Evolutionary conservation across 2,329 filamentous ascomycete species (phyloP), one percentile per base, ranked within the genome.

Genomic region (Pyrenochaeta sp.): DNA sequence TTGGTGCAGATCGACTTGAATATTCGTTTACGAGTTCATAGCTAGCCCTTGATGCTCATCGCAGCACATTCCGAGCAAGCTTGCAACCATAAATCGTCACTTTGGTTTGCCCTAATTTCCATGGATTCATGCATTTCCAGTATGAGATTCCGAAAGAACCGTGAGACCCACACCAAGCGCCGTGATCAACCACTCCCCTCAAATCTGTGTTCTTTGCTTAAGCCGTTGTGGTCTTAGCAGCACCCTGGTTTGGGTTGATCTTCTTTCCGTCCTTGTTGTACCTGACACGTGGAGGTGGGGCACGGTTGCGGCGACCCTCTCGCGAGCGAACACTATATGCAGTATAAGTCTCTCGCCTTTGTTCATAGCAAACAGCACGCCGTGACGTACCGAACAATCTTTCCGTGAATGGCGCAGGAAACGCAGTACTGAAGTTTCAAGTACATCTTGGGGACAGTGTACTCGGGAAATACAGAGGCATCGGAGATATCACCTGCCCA

Each of bases 221-320:
- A 67, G 66, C 74, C 57, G 60, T 73, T 31, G 64, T 65, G 49
- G 81, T 75, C 74, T 84, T 83, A 84, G 91, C 91, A 76, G 86
- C 85, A 81, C 91, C 89, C 83, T 92, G 88, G 78, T 90, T 90
- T 70, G 94, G 92, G 81, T 89, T 90, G 80, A 99, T 89, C 90
- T 99, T 99, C 92, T 99, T 99, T 87, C 93, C 94, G 79, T 99
- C 95, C 90, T 98, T 97, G 91, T 99, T 99, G 92, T 96, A 99
- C 77, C 95, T 87, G 77, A 99, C 93, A 79, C 95, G 89, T 78
- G 95, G 95, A 73, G 95, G 95, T 76, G 95, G 96, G 76, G 94
- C 94, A 82, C 95, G 92, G 91, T 99, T 99, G 84, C 95, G 95
- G 81, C 95, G 94, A 76, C 96, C 95, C 78, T 90, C 93, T 73